These are phyloP conservation scores for Diutina pseudorugosa DNA, from an alignment of 1,139 yeast genomes.

Conservation along the genomic window DNA sequence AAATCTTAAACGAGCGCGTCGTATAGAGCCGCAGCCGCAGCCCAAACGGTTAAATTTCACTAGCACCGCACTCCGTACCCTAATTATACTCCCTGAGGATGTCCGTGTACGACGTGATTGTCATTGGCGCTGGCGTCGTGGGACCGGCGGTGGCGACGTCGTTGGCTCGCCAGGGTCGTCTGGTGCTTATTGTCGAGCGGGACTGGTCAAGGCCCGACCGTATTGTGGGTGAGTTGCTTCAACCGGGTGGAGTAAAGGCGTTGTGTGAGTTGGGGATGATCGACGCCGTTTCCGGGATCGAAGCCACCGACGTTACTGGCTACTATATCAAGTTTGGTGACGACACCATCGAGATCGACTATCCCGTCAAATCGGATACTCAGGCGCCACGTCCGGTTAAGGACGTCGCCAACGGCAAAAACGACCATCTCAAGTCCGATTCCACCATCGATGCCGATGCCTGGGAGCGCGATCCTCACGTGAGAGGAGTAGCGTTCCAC, in stretches of 20 bases:
- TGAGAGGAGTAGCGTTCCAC: slow-evolving; percentile 77
- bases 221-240: slow-evolving; percentile 93
- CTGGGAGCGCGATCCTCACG: slow-evolving; percentile 52
- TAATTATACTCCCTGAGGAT: neutral
- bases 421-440: slow-evolving; percentile 42
- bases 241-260: slow-evolving; percentile 88
- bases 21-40: slow-evolving; percentile 1
- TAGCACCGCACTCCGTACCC: neutral
- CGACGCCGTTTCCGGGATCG: slow-evolving; percentile 67
- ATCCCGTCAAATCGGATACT: slow-evolving; percentile 51
- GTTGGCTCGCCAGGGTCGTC: slow-evolving; percentile 80
- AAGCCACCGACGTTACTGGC: slow-evolving; percentile 69
- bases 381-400: slow-evolving; percentile 38
- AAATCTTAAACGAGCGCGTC: neutral
- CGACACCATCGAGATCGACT: slow-evolving; percentile 45
- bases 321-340: slow-evolving; percentile 65
- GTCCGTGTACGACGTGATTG: slow-evolving; percentile 42
- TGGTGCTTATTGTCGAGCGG: slow-evolving; percentile 66
- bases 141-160: slow-evolving; percentile 93
- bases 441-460: slow-evolving; percentile 24
- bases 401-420: slow-evolving; percentile 40
- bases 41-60: neutral
- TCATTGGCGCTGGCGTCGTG: slow-evolving; percentile 90
- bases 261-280: slow-evolving; percentile 72
- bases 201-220: slow-evolving; percentile 91